Evolutionary conservation across 2,329 filamentous ascomycete genomes (phyloP).

Genomic region (Capronia americana): DNA sequence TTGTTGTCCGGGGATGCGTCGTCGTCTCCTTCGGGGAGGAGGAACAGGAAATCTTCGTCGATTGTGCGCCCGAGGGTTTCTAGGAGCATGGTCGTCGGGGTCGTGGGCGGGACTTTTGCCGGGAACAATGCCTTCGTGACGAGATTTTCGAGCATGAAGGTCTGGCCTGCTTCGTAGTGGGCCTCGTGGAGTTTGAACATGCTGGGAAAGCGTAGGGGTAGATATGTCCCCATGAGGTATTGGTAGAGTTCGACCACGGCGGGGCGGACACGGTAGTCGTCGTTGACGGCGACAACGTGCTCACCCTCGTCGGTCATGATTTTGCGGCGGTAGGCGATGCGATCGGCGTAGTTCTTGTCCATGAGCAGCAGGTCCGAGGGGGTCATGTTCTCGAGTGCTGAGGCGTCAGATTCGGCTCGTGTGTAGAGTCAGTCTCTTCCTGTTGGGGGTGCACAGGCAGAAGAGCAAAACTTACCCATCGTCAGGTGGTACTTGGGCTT

Average conservation of each 20-base stretch:
- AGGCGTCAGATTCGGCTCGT: conserved; percentile 29
- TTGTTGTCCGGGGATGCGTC: conserved; percentile 14
- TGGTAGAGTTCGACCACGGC: conserved; percentile 64
- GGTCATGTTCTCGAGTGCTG: conserved; percentile 60
- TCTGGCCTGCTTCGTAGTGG: conserved; percentile 39
- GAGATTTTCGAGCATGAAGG: conserved; percentile 52
- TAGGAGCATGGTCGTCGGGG: conserved; percentile 51
- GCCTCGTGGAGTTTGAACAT: conserved; percentile 55
- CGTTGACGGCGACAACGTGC: conserved; percentile 49
- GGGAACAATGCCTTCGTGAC: conserved; percentile 54
- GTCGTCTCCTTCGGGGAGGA: conserved; percentile 55
- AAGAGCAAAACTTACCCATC: conserved; percentile 59
- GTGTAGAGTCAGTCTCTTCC: conserved; percentile 31
- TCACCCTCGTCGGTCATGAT: conserved; percentile 54
- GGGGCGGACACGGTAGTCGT: conserved; percentile 49
- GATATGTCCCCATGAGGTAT: conserved; percentile 61
- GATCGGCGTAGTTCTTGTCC: conserved; percentile 64
- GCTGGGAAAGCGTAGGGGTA: conserved; percentile 63
- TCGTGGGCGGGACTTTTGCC: conserved; percentile 42
- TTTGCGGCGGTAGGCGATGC: conserved; percentile 57
- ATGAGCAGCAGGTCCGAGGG: conserved; percentile 64
- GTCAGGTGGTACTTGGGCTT: conserved; percentile 68
- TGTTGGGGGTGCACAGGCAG: neutral
- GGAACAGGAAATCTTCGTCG: conserved; percentile 66
- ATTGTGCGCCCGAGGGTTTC: conserved; percentile 58